phyloP scores from a whole-genome alignment of 495 filamentous ascomycete species.

The Hypomontagnella monticulosa region DNA sequence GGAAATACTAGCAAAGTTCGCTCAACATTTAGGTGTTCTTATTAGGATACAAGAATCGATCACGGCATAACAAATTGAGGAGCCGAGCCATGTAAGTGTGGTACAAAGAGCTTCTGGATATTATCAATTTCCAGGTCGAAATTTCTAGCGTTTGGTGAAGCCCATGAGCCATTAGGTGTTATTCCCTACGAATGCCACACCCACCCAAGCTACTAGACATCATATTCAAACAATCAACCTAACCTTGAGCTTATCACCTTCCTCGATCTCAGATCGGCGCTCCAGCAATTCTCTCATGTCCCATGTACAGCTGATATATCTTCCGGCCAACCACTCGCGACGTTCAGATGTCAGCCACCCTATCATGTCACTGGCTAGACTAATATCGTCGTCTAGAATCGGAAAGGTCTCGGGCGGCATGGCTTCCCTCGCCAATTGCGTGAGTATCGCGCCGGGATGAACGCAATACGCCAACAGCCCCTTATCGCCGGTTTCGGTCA shows the following conservation, averaged over 20 bases:
- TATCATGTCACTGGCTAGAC: conserved; percentile 47
- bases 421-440: conserved; percentile 41
- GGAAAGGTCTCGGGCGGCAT: conserved; percentile 28
- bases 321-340: conserved; percentile 49
- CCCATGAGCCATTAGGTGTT: too few species aligned
- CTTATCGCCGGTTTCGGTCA: conserved; percentile 43
- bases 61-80: too few species aligned
- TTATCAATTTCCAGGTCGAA: too few species aligned
- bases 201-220: too few species aligned
- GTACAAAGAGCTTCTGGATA: too few species aligned
- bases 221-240: conserved; percentile 23
- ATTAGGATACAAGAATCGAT: too few species aligned
- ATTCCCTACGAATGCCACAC: too few species aligned
- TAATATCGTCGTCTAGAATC: conserved; percentile 45
- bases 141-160: too few species aligned
- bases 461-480: conserved; percentile 49
- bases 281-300: conserved; percentile 55
- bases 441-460: conserved; percentile 51
- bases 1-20: too few species aligned
- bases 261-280: conserved; percentile 51
- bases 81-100: too few species aligned
- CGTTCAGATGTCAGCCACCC: conserved; percentile 51
- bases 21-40: too few species aligned
- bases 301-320: conserved; percentile 53
- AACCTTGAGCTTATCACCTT: conserved; percentile 50